Evolutionary conservation across 2,329 filamentous ascomycete genomes (phyloP).

Genomic region (Thelonectria blattea): DNA sequence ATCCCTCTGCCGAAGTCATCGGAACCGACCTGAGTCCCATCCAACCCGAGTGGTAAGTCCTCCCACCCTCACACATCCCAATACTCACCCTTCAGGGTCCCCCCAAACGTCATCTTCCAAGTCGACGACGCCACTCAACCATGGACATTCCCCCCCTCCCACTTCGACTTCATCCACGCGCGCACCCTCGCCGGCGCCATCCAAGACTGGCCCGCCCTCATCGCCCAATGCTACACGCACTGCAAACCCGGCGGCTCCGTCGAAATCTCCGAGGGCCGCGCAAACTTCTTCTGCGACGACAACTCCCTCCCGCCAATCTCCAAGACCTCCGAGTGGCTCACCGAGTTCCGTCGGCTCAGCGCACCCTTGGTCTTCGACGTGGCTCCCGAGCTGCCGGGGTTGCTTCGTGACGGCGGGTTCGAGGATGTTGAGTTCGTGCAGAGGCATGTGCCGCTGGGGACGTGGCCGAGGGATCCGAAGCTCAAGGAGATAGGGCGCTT

Average conservation of each 20-base stretch:
- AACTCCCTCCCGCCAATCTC: slow-evolving; percentile 27
- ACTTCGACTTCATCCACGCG: slow-evolving; percentile 40
- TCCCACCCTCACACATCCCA: not conserved
- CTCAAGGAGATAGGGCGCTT: slow-evolving; percentile 43
- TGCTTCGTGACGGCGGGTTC: slow-evolving; percentile 38
- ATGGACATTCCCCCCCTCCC: slow-evolving; percentile 31
- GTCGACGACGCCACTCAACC: slow-evolving; percentile 35
- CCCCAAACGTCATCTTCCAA: slow-evolving; percentile 36
- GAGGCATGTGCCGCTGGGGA: slow-evolving; percentile 46
- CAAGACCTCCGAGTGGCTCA: slow-evolving; percentile 31
- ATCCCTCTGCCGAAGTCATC: slow-evolving; percentile 32
- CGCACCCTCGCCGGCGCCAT: slow-evolving; percentile 39
- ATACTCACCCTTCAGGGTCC: slow-evolving; percentile 22
- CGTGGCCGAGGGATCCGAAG: slow-evolving; percentile 50
- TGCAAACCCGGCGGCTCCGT: slow-evolving; percentile 25
- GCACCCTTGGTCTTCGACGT: slow-evolving; percentile 31
- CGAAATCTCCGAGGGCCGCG: slow-evolving; percentile 29
- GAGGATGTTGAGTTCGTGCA: slow-evolving; percentile 35
- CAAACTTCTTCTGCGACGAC: slow-evolving; percentile 36
- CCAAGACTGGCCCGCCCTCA: slow-evolving; percentile 36
- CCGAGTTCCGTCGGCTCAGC: slow-evolving; percentile 31
- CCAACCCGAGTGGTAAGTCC: slow-evolving; percentile 28
- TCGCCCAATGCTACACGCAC: slow-evolving; percentile 27
- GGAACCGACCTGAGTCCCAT: slow-evolving; percentile 38
- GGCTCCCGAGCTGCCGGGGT: slow-evolving; percentile 23